phyloP scores from a whole-genome alignment of 768 basidiomycete species.

The Imleria badia region DNA sequence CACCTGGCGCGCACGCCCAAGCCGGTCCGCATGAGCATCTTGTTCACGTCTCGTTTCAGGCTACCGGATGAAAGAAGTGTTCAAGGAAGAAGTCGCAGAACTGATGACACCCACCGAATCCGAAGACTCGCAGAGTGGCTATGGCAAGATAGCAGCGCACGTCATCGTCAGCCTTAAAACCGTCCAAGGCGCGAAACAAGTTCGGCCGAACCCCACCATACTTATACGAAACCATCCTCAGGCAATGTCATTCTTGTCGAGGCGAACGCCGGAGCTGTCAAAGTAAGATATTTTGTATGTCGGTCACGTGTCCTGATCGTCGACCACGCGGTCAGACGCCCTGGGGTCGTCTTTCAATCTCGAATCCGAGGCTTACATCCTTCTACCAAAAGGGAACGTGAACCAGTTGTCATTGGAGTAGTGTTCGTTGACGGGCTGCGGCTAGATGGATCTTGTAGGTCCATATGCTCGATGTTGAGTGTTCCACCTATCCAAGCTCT shows the following conservation, averaged over 20 bases:
- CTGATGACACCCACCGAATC: slow-evolving; percentile 94
- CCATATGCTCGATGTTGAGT: too few relatives aligned
- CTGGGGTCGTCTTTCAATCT: slow-evolving; percentile 95
- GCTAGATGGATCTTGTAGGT: too few relatives aligned
- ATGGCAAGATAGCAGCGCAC: slow-evolving; percentile 98
- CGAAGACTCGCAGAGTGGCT: slow-evolving; percentile 94
- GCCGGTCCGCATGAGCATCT: too few relatives aligned
- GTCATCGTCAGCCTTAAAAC: slow-evolving; percentile 96
- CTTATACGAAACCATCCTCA: slow-evolving; percentile 99
- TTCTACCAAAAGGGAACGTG: too few relatives aligned
- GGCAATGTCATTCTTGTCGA: slow-evolving; percentile 97
- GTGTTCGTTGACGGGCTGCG: too few relatives aligned
- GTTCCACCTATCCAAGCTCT: too few relatives aligned
- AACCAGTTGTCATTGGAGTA: too few relatives aligned
- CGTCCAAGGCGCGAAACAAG: slow-evolving; percentile 88
- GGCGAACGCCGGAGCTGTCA: slow-evolving; percentile 90
- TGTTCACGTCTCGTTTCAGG: too few relatives aligned
- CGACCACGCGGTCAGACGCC: too few relatives aligned
- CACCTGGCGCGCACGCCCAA: too few relatives aligned
- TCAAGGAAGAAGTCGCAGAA: slow-evolving; percentile 98
- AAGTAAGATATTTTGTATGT: slow-evolving; percentile 49
- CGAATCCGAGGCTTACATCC: slow-evolving; percentile 98
- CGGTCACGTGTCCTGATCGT: neutral
- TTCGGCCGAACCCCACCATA: slow-evolving; percentile 90
- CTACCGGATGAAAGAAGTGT: slow-evolving; percentile 96